Evolutionary conservation across 768 basidiomycete species (phyloP).

Genomic region (Lactarius tabidus): DNA sequence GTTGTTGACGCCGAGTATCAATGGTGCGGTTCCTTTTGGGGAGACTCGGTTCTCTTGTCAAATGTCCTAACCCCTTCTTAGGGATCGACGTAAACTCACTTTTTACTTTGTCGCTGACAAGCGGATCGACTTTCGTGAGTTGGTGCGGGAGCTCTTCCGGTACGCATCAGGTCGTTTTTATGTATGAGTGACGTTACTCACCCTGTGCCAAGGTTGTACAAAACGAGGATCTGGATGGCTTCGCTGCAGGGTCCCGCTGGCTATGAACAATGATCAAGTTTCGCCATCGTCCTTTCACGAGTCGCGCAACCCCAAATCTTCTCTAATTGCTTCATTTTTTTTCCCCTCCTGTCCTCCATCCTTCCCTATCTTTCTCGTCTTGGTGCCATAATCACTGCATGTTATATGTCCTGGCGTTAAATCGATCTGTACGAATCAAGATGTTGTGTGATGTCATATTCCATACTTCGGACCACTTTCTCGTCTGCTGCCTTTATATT

Average conservation of each 20-base stretch:
- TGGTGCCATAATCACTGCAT: conserved; percentile 17
- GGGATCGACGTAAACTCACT: conserved; percentile 97
- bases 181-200: conserved; percentile 4
- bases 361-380: background rate
- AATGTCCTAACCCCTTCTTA: conserved; percentile 30
- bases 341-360: background rate
- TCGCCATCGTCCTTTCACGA: background rate
- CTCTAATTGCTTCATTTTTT: conserved; percentile 7
- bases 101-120: conserved; percentile 98
- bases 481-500: conserved; percentile 7
- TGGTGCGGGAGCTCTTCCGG: conserved; percentile 93
- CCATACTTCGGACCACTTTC: conserved; percentile 10
- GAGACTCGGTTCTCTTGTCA: background rate
- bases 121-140: conserved; percentile 92
- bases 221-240: conserved; percentile 96
- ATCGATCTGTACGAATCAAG: conserved; percentile 12
- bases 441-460: conserved; percentile 5
- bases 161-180: conserved; percentile 33
- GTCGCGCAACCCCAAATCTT: background rate
- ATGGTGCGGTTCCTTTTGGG: conserved; percentile 53
- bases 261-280: conserved; percentile 39
- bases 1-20: conserved; percentile 99
- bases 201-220: conserved; percentile 61
- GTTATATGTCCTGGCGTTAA: conserved; percentile 5
- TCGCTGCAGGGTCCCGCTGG: conserved; percentile 55